Conservation (phyloP, 495 filamentous ascomycete genomes). For the Staphylotrichum longicolle region DNA sequence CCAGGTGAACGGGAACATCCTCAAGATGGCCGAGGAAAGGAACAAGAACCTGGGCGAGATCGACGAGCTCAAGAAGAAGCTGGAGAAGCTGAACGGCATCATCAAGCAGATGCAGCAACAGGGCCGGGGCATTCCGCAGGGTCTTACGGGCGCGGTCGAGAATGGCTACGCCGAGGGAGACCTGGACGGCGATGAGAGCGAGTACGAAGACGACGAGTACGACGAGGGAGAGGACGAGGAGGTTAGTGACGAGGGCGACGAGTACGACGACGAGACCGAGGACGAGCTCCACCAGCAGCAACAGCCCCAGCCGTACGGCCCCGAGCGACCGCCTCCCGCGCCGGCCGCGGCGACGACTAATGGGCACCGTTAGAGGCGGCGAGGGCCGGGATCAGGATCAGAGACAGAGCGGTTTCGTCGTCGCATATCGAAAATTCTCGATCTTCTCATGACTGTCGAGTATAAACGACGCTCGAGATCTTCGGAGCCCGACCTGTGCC, state of each 20-base stretch:
- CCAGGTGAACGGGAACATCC: constrained; percentile 87
- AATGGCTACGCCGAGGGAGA: constrained; percentile 47
- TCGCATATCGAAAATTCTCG: too few species aligned
- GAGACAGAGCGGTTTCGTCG: neutral
- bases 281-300: constrained; percentile 52
- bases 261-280: constrained; percentile 66
- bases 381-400: neutral
- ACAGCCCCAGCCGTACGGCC: constrained; percentile 50
- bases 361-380: constrained; percentile 28
- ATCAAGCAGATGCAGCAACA: constrained; percentile 94
- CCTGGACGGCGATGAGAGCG: constrained; percentile 68
- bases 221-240: constrained; percentile 52
- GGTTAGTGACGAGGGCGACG: constrained; percentile 49
- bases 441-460: too few species aligned
- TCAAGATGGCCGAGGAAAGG: constrained; percentile 97
- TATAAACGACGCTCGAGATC: too few species aligned
- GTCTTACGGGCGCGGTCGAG: constrained; percentile 55
- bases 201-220: constrained; percentile 75
- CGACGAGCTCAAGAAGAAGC: constrained; percentile 79
- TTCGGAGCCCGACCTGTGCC: too few species aligned
- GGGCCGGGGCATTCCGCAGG: constrained; percentile 66
- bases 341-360: constrained; percentile 38
- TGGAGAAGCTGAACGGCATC: constrained; percentile 86
- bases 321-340: constrained; percentile 53
- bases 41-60: constrained; percentile 77